Evolutionary conservation across 495 filamentous ascomycete species (phyloP).

Genomic region (Talaromyces proteolyticus): DNA sequence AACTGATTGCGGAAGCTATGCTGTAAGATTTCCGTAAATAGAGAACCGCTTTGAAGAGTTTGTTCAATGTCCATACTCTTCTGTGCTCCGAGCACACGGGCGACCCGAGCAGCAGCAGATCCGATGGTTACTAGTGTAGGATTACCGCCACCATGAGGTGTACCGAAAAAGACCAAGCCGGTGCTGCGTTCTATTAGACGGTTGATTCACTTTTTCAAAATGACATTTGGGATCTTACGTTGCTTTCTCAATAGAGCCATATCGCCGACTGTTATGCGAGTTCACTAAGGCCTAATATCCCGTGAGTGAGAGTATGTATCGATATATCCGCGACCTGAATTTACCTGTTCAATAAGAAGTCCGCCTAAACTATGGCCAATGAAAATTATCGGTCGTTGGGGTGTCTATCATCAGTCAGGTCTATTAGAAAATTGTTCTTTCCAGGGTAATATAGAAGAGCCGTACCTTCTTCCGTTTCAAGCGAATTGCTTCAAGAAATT

Average conservation of each 20-base stretch:
- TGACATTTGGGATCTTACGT: too few species aligned
- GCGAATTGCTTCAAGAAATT: constrained; percentile 28
- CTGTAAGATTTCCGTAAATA: constrained; percentile 34
- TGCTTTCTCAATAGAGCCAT: constrained; percentile 26
- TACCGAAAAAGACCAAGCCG: constrained; percentile 41
- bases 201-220: too few species aligned
- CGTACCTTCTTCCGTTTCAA: constrained; percentile 26
- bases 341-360: constrained; percentile 39
- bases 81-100: constrained; percentile 23
- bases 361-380: constrained; percentile 43
- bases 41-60: constrained; percentile 31
- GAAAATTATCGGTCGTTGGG: constrained; percentile 26
- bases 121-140: constrained; percentile 24
- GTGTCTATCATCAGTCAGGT: background rate
- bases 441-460: too few species aligned
- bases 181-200: constrained; percentile 15
- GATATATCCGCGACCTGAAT: background rate
- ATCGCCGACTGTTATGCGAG: constrained; percentile 34
- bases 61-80: constrained; percentile 30
- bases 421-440: constrained; percentile 21
- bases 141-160: constrained; percentile 37
- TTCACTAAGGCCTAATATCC: constrained; percentile 32
- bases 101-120: constrained; percentile 31
- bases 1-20: constrained; percentile 30
- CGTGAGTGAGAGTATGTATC: background rate